Evolutionary conservation across 2,329 filamentous ascomycete genomes (phyloP).

Genomic region (Samsoniella hepiali): DNA sequence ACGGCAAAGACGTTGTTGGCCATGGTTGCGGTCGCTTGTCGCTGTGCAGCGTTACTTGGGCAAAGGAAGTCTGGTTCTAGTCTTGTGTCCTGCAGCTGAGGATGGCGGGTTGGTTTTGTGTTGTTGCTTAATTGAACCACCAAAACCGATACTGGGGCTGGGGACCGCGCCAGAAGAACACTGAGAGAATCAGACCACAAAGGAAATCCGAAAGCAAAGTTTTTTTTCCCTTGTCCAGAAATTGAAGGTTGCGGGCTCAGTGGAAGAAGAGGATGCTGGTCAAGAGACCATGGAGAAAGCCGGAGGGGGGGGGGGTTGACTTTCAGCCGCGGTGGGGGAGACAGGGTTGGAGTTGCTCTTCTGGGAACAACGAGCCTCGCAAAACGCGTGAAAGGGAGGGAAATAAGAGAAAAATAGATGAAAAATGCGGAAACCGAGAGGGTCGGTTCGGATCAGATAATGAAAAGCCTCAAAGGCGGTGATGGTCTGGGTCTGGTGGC

Average conservation of each 20-base stretch:
- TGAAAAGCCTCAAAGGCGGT: neutral
- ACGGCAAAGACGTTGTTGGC: conserved; percentile 71
- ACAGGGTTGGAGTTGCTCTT: neutral
- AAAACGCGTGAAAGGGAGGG: neutral
- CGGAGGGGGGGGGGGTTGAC: no score
- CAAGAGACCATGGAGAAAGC: neutral
- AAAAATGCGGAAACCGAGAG: conserved; percentile 9
- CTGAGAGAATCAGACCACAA: neutral
- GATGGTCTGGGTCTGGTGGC: neutral
- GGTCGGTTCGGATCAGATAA: conserved; percentile 17
- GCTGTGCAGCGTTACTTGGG: no score
- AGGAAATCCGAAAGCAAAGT: no score
- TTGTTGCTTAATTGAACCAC: neutral
- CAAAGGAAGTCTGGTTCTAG: neutral
- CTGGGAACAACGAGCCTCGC: neutral
- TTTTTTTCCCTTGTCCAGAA: no score
- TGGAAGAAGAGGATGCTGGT: neutral
- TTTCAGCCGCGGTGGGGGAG: conserved; percentile 8
- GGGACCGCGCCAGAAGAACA: neutral
- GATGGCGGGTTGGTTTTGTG: conserved; percentile 4
- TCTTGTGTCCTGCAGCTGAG: neutral
- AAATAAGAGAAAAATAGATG: neutral
- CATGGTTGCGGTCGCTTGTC: conserved; percentile 34
- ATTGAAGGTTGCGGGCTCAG: neutral
- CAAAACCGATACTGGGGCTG: neutral